Conservation (phyloP, 495 filamentous ascomycete species). For the Corynascus novoguineensis region DNA sequence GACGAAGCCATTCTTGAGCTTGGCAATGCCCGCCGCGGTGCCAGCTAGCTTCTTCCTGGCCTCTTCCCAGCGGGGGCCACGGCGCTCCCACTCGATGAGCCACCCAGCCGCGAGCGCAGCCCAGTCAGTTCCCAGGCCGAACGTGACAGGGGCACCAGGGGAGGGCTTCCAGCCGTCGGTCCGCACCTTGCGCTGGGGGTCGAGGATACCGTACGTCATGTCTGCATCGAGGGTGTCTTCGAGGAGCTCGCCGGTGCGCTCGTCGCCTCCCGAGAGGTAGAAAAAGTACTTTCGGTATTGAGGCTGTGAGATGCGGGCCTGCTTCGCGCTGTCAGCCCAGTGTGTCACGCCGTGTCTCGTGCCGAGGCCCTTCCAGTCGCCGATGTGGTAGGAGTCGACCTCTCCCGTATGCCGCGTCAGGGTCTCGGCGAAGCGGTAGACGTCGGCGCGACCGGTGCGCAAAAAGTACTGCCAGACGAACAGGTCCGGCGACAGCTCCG, state of each 20-base stretch:
- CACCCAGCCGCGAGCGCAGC: not conserved
- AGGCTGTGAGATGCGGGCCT: slow-evolving; percentile 1
- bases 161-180: slow-evolving; percentile 1
- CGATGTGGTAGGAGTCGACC: slow-evolving; percentile 2
- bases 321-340: slow-evolving; percentile 4
- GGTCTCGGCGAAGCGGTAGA: slow-evolving; percentile 3
- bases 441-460: slow-evolving; percentile 2
- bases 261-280: slow-evolving; percentile 4
- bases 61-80: slow-evolving; percentile 4
- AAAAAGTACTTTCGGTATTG: not conserved
- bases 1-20: slow-evolving; percentile 7
- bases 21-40: not conserved
- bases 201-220: not conserved
- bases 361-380: not conserved
- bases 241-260: slow-evolving; percentile 6
- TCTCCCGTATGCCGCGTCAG: slow-evolving; percentile 1
- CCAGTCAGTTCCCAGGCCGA: slow-evolving; percentile 6
- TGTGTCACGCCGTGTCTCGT: slow-evolving; percentile 6
- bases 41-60: not conserved
- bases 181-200: not conserved
- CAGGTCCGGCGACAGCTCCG: slow-evolving; percentile 1
- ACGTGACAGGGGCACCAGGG: not conserved
- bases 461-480: slow-evolving; percentile 5
- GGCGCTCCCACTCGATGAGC: slow-evolving; percentile 5
- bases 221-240: slow-evolving; percentile 2